These are phyloP conservation scores for Deinandra increscens DNA, from an alignment of 129 eudicot genomes.

Conservation along the genomic window DNA sequence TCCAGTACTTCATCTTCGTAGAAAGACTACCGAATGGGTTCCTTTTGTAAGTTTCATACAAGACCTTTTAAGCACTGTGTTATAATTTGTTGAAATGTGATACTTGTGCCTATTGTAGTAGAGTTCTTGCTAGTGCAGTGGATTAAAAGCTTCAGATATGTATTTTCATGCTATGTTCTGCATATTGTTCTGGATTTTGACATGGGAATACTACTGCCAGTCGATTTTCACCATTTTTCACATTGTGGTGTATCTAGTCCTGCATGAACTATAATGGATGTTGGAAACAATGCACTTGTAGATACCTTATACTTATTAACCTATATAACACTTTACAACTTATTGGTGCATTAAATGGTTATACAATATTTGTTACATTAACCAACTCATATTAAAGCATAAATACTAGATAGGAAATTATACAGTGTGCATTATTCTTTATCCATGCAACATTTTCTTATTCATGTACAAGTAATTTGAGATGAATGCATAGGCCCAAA, in stretches of 20 bases:
- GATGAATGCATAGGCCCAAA: not conserved
- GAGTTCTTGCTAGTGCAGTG: constrained; percentile 4
- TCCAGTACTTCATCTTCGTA: constrained; percentile 77
- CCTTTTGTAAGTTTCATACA: constrained; percentile 59
- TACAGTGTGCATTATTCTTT: not conserved
- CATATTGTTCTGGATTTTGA: not conserved
- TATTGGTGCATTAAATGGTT: too few relatives aligned
- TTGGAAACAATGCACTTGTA: not conserved
- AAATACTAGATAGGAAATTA: not conserved
- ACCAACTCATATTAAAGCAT: not conserved
- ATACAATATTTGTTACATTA: constrained; percentile 5
- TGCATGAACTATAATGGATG: not conserved
- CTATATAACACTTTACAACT: too few relatives aligned
- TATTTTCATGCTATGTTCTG: not conserved
- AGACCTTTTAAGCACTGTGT: not conserved
- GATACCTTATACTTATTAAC: constrained; percentile 5
- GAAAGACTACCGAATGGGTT: constrained; percentile 80
- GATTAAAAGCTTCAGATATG: not conserved
- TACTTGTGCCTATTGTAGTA: constrained; percentile 5
- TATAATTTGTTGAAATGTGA: constrained; percentile 12
- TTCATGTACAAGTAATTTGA: not conserved
- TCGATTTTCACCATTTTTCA: not conserved
- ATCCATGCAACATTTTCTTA: not conserved
- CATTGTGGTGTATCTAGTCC: not conserved
- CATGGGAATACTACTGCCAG: constrained; percentile 7